A percentile compares a stretch with the other conserved stretches of the same genome.
phyloP scores from a whole-genome alignment of 1,139 yeast genomes.

The Petasospora fabianii region DNA sequence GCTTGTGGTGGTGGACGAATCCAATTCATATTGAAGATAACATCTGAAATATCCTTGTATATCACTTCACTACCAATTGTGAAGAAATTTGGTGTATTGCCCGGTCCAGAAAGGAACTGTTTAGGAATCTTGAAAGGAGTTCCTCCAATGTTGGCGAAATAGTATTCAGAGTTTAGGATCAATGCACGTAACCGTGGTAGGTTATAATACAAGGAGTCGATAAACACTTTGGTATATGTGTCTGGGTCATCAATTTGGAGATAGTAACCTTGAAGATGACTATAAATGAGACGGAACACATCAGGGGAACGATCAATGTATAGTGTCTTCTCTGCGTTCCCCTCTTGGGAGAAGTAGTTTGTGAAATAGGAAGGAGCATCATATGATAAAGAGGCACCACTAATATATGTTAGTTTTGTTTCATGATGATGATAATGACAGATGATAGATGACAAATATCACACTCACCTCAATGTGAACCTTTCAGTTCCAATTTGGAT shows the following conservation, averaged over 20 bases:
- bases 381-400: conserved; percentile 83
- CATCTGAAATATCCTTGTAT: conserved; percentile 42
- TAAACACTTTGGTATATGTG: conserved; percentile 57
- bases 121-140: conserved; percentile 57
- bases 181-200: conserved; percentile 51
- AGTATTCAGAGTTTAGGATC: conserved; percentile 48
- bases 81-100: conserved; percentile 77
- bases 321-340: conserved; percentile 41
- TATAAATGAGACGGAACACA: conserved; percentile 61
- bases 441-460: conserved; percentile 13
- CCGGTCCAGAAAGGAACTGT: conserved; percentile 45
- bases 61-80: conserved; percentile 54
- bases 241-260: conserved; percentile 54
- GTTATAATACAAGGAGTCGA: conserved; percentile 74
- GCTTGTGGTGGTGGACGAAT: conserved; percentile 73
- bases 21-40: conserved; percentile 34
- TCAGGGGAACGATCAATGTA: conserved; percentile 75
- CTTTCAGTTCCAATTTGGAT: conserved; percentile 68
- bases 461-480: conserved; percentile 36
- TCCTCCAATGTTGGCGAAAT: conserved; percentile 62
- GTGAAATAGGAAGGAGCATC: conserved; percentile 60
- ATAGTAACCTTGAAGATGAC: conserved; percentile 77
- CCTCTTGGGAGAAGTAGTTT: conserved; percentile 34
- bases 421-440: background rate
- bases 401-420: conserved; percentile 22